Base-by-base conservation (phyloP, 2,329 filamentous ascomycete genomes). In the Amylocarpus encephaloides region DNA sequence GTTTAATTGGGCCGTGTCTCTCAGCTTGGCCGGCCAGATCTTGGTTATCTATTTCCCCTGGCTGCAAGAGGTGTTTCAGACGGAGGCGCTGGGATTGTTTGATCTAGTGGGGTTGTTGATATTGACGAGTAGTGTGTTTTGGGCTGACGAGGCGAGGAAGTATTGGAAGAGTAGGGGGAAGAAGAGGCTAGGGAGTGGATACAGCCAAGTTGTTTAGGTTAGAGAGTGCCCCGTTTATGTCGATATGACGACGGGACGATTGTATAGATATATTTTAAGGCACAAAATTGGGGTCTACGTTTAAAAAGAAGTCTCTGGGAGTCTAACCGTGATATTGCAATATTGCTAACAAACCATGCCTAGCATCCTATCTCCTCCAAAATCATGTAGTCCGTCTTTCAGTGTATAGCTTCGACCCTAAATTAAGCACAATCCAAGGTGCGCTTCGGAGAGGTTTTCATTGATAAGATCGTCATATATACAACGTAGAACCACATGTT, bases 11-110 rank as follows among this genome's bases (percentile, higher is more conserved):
- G 91, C 93, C 0, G 93, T 98, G 2, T 78, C 85, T 7, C 83
- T 93, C 19, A 92, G 86, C 65, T 68, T 98, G 43, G 71, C 87
- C 5, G 93, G 93, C 1, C 93, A 98, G 70, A 72, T 91, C 41
- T 78, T 92, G 55, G 94, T 98, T 49, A 89, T 98, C 48, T 98
- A 97, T 68, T 83, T 97, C 57, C 93, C 93, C 9, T 91, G 90
- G 72, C 73, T 98, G 61, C 93, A 98, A 70, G 80, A 87, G 46
- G 84, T 97, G 5, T 98, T 98, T 71, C 93, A 98, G 73, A 98
- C 93, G 0, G 93, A 98, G 69, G 85, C 87, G 1, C 70, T 98
- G 48, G 74, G 80, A 0, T 66, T 91, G 7, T 72, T 77, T 53
- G 93, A 98, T 73, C 68, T 97, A 49, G 63, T 90, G 36, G 73